Evolutionary conservation across 345 rosid species (phyloP), one percentile per base, ranked within the genome.

Genomic region (Ceriops tagal): DNA sequence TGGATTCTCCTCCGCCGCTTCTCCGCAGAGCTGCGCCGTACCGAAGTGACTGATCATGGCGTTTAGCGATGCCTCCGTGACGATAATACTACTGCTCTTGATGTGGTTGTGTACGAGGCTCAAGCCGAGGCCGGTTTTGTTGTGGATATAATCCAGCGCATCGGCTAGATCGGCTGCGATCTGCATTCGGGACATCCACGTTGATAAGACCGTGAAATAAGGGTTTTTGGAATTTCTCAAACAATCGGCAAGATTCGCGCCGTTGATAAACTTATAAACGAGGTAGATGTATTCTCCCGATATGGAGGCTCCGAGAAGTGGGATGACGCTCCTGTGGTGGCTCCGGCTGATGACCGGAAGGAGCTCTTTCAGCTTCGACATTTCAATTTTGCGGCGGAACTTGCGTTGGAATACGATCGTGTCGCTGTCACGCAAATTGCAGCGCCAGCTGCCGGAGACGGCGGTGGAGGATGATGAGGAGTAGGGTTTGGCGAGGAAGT

Each of bases 121-220:
- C 37, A 85, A 64, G 70, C 80, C 85, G 19, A 91, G 67, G 0
- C 96, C 97, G 1, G 88, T 91, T 19, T 82, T 84, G 62, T 91
- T 83, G 80, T 93, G 98, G 72, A 93, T 82, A 71, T 93, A 93
- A 73, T 93, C 97, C n/a, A 93, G 91, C 9, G 92, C 88, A 61
- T 88, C 86, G 35, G 98, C 96, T 53, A 93, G 76, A 72, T 91
- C 96, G 1, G 97, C 80, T 0, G 91, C 93, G 63, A 93, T 80
- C 81, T 87, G 96, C 77, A 91, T 91, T 69, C 96, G 47, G 19
- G 97, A 91, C 24, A 69, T 80, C 98, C 98, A 93, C 2, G 80
- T 81, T 6, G 90, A 78, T 4, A 93, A 76, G 6, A 91, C 92
- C 0, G 98, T 93, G 79, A 82, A 91, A 39, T 79, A 76, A 0